Base-by-base conservation (phyloP, 139 green algal species). In the Chlorella sp. region DNA sequence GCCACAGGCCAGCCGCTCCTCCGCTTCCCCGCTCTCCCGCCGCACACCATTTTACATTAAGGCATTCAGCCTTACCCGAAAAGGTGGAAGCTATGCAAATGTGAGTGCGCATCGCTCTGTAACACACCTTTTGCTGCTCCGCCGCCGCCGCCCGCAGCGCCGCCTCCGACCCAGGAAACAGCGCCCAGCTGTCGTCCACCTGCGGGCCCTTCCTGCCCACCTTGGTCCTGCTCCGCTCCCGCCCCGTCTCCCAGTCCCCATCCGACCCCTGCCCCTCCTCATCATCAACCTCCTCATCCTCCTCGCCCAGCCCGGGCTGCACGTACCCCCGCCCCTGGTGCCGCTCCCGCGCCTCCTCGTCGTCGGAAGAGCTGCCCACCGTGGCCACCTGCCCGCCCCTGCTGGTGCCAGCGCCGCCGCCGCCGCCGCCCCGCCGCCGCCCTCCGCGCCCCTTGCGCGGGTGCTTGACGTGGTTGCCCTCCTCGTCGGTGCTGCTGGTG, bases 161-260 rank as follows among this genome's bases (percentile, higher is more conserved):
- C n/a, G 22, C 60, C 3, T 66, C 60, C 20, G 14, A 3, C 4
- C 2, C 14, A 35, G 63, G 63, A 27, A 69, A 69, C 63, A 51
- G 63, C 24, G 63, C 63, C 63, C 63, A 69, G 63, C 63, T 69
- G 63, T 35, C 32, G 24, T 69, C 60, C n/a, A n/a, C 29, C 23
- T 35, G 61, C 61, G 10, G 10, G 10, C 42, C 42, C 10, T 10
- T 17, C 42, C 10, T 17, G 42, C 10, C 42, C 10, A 17, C 10
- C 42, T 55, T 55, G n/a, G 2, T 30, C 22, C 3, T 27, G 61
- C 27, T 14, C 3, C 6, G 3, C 23, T 14, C 27, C 3, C n/a
- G n/a, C n/a, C 33, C 33, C 27, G 33, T 4, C 23, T 26, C 61
- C 61, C 61, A 67, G 61, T 67, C 61, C 23, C n/a, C 61, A 17